Evolutionary conservation across 352 stramenopile genomes (phyloP), one percentile per base, ranked within the genome.

Genomic region (Plasmopara halstedii): DNA sequence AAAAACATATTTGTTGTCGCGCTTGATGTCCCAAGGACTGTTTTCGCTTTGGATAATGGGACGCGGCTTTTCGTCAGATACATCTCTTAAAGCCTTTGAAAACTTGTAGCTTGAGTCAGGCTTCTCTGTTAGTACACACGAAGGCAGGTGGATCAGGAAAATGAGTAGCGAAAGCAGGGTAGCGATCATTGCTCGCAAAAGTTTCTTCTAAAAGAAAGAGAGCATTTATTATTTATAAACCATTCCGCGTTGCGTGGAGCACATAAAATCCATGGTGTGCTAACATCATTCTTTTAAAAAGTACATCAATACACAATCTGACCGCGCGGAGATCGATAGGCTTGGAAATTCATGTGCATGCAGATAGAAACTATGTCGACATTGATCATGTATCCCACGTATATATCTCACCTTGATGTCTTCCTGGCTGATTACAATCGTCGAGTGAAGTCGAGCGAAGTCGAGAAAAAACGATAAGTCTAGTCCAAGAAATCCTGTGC

Each of bases 281-380:
- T 43, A 67, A 43, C 39, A 67, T 67, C 58, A 67, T 45, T 67
- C 58, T 33, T 46, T n/a, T 10, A 49, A 37, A 67, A 67, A 63
- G 48, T 38, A 50, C 51, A 27, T 32, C 18, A 35, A 33, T 18
- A 17, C 38, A 33, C 22, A 20, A 22, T 36, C 27, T 18, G 10
- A 4, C 29, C 19, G 17, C 7, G 19, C 37, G 29, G 38, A 47
- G 8, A 10, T 29, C 35, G 41, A 23, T 50, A 35, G 25, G 26
- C 13, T 18, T 41, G 18, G 50, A 50, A 43, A 42, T 45, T 54
- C 36, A 56, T 35, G 23, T 27, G 18, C 26, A 47, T 51, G 44
- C 25, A 67, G 20, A 46, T 14, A 40, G 21, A 25, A 15, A 22
- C 27, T 32, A 46, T 56, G 40, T 32, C 31, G 25, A 4, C 25